Conservation (phyloP, 768 basidiomycete genomes). For the Rhizopogon vinicolor region DNA sequence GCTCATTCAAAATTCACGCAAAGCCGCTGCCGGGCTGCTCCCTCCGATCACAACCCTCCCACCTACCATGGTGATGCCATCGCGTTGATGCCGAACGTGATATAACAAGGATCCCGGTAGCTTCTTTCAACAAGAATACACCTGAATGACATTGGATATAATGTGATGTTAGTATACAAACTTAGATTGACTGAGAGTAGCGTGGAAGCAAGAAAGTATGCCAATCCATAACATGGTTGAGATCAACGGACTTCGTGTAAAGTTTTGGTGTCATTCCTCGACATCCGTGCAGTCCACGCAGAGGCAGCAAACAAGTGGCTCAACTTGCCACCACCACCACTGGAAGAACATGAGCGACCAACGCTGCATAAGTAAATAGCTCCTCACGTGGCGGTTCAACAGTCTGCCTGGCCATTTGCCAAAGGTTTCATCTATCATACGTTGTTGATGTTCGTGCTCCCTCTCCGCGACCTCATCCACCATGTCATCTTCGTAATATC, state of each 20-base stretch:
- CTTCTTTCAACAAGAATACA: constrained; percentile 2
- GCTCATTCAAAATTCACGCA: constrained; percentile 83
- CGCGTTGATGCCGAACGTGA: constrained; percentile 20
- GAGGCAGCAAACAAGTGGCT: constrained; percentile 60
- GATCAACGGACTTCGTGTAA: not conserved
- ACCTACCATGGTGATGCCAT: constrained; percentile 82
- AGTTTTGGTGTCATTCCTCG: constrained; percentile 29
- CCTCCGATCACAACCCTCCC: constrained; percentile 87
- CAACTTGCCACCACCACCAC: constrained; percentile 87
- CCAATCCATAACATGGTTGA: not conserved
- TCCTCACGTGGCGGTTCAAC: constrained; percentile 64
- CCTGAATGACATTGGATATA: not conserved
- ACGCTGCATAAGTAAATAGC: not conserved
- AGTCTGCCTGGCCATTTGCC: constrained; percentile 66
- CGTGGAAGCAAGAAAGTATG: constrained; percentile 10
- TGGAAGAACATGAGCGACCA: constrained; percentile 22
- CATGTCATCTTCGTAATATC: constrained; percentile 16
- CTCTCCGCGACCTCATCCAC: constrained; percentile 27
- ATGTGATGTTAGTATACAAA: not conserved
- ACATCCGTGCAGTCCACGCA: constrained; percentile 50
- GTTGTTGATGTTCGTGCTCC: constrained; percentile 37
- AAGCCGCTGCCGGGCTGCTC: constrained; percentile 68
- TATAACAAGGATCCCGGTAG: not conserved
- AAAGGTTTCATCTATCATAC: constrained; percentile 46
- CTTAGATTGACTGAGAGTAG: constrained; percentile 6